A percentile compares a stretch with the other conserved stretches of the same genome.
These are phyloP conservation scores for Candida coleopterorum DNA, from an alignment of 805 yeast genomes.

Conservation along the genomic window DNA sequence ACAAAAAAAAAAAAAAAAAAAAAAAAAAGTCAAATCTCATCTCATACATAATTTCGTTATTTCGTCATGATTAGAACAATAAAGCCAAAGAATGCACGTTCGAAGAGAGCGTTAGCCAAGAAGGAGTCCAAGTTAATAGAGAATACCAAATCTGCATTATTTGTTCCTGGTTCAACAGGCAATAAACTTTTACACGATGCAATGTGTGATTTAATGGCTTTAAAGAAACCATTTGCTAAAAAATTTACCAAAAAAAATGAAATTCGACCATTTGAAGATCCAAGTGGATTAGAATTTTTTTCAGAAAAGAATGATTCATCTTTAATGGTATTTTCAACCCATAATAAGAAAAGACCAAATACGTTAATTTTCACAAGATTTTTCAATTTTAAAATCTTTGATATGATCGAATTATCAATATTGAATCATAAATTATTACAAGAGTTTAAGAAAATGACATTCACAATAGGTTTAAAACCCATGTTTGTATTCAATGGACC, in stretches of 20 bases:
- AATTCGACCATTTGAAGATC: slow-evolving; percentile 89
- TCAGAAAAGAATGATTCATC: slow-evolving; percentile 93
- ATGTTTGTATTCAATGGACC: slow-evolving; percentile 92
- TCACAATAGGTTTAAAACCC: slow-evolving; percentile 87
- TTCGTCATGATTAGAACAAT: slow-evolving; percentile 3
- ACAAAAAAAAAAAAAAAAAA: no score
- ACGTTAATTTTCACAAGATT: slow-evolving; percentile 85
- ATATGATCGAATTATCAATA: slow-evolving; percentile 86
- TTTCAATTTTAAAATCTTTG: slow-evolving; percentile 84
- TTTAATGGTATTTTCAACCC: slow-evolving; percentile 69
- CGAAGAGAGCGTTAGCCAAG: slow-evolving; percentile 89
- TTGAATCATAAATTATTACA: slow-evolving; percentile 62
- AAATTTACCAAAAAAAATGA: slow-evolving; percentile 87
- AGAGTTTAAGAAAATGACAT: slow-evolving; percentile 78
- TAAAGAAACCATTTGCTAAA: slow-evolving; percentile 87
- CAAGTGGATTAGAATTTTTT: slow-evolving; percentile 79
- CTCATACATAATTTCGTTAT: background rate
- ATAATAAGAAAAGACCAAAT: slow-evolving; percentile 90
- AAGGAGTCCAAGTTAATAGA: slow-evolving; percentile 86
- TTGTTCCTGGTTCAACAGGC: slow-evolving; percentile 83
- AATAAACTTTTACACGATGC: slow-evolving; percentile 81
- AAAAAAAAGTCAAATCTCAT: slow-evolving; percentile 2
- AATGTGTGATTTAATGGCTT: slow-evolving; percentile 80
- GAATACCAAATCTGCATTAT: slow-evolving; percentile 83
- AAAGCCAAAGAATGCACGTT: slow-evolving; percentile 91